phyloP scores from a whole-genome alignment of 1,284 basidiomycete genomes.

The Ceratobasidium sp. region DNA sequence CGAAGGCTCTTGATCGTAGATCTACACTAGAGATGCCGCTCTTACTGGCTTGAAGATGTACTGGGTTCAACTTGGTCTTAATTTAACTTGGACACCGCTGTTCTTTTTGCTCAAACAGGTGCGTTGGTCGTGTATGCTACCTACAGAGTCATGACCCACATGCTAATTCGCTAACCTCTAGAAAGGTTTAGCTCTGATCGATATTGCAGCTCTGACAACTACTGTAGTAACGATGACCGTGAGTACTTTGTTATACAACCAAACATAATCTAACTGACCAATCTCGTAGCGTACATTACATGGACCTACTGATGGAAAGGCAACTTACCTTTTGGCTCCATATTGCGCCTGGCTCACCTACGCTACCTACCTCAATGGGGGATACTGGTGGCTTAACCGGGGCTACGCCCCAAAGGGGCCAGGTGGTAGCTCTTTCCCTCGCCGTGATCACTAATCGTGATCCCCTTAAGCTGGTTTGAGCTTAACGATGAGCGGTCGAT shows the following conservation, averaged over 20 bases:
- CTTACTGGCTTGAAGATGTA: constrained; percentile 67
- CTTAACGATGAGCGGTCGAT: too few relatives aligned
- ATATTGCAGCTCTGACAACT: constrained; percentile 68
- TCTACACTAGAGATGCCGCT: constrained; percentile 16
- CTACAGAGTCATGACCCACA: background rate
- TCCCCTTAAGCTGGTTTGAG: background rate
- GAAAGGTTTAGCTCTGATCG: constrained; percentile 67
- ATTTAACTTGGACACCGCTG: constrained; percentile 75
- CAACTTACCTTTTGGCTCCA: constrained; percentile 68
- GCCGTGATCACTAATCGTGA: background rate
- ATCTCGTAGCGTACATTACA: constrained; percentile 60
- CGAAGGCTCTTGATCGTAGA: too few relatives aligned
- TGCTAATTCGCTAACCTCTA: constrained; percentile 49
- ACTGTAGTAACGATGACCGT: constrained; percentile 74
- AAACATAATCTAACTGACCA: constrained; percentile 8
- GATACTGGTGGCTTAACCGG: constrained; percentile 66
- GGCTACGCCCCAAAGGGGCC: constrained; percentile 8
- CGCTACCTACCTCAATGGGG: constrained; percentile 76
- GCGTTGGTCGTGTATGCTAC: constrained; percentile 30
- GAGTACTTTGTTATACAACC: constrained; percentile 47
- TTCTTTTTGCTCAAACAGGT: constrained; percentile 72
- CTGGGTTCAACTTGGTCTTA: constrained; percentile 75
- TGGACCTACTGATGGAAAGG: constrained; percentile 60
- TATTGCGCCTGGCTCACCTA: constrained; percentile 73
- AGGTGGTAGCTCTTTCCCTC: constrained; percentile 44